A percentile compares a stretch with the other conserved stretches of the same genome.
Conservation (phyloP, 305 asterid species). For the Stenogyne calaminthoides region DNA sequence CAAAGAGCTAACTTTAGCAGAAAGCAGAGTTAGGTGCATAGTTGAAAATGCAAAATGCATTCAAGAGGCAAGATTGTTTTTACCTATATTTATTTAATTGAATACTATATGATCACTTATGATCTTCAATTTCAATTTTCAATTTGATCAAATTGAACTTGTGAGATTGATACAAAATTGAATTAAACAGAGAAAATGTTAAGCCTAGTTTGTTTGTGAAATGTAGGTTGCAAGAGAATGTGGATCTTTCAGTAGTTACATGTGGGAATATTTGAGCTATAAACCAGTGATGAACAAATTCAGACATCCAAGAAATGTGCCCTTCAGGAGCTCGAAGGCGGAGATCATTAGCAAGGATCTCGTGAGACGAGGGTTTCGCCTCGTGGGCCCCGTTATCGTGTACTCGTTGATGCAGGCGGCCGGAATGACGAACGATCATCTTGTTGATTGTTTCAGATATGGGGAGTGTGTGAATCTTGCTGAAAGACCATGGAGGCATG, state of each 20-base stretch:
- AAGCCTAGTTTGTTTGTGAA: neutral
- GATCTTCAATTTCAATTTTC: neutral
- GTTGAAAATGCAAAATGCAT: slow-evolving; percentile 91
- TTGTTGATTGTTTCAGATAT: slow-evolving; percentile 79
- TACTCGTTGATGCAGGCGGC: slow-evolving; percentile 95
- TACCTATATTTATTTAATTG: neutral
- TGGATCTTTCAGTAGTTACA: slow-evolving; percentile 83
- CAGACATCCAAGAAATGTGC: slow-evolving; percentile 73
- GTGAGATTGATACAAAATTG: neutral
- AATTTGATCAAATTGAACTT: no score
- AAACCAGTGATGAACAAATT: slow-evolving; percentile 79
- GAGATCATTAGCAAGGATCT: slow-evolving; percentile 88
- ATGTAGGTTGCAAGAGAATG: slow-evolving; percentile 63
- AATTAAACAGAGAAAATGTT: neutral
- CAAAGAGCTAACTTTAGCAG: slow-evolving; percentile 66
- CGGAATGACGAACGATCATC: slow-evolving; percentile 88
- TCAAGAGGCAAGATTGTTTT: slow-evolving; percentile 53
- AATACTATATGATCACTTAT: neutral
- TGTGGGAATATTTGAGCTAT: slow-evolving; percentile 80
- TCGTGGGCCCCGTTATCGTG: slow-evolving; percentile 89
- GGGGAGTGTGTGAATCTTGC: slow-evolving; percentile 77
- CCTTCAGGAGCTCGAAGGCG: slow-evolving; percentile 90
- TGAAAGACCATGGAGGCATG: slow-evolving; percentile 94
- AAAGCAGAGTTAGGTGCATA: slow-evolving; percentile 80
- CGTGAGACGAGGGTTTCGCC: slow-evolving; percentile 76